These are phyloP conservation scores for Sarcomyxa edulis DNA, from an alignment of 768 basidiomycete genomes.

Conservation along the genomic window DNA sequence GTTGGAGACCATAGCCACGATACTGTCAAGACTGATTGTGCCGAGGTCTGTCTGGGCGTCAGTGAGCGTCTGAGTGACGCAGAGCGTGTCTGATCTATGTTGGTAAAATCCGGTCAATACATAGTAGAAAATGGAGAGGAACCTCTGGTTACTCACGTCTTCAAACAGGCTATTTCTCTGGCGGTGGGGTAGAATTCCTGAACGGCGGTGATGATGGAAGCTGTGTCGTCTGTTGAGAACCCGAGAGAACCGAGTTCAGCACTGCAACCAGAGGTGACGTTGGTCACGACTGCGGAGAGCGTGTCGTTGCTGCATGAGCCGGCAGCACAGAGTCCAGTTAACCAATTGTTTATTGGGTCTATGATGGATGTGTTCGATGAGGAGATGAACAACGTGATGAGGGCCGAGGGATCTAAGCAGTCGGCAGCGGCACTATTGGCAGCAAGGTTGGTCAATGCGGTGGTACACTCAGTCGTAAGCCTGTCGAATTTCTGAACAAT, in stretches of 20 bases:
- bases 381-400: conserved; percentile 34
- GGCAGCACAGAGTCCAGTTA: conserved; percentile 47
- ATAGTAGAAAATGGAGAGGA: too few relatives aligned
- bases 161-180: conserved; percentile 54
- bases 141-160: conserved; percentile 70
- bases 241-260: conserved; percentile 29
- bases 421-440: too few relatives aligned
- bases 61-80: conserved; percentile 52
- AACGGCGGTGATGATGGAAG: conserved; percentile 30
- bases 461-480: too few relatives aligned
- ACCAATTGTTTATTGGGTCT: conserved; percentile 53
- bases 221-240: conserved; percentile 15
- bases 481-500: too few relatives aligned
- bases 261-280: conserved; percentile 44
- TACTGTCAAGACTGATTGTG: conserved; percentile 25
- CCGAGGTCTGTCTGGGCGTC: conserved; percentile 39
- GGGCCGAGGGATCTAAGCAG: conserved; percentile 39
- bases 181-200: conserved; percentile 52
- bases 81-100: conserved; percentile 31
- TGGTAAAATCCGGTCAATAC: too few relatives aligned
- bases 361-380: conserved; percentile 34
- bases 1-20: conserved; percentile 18
- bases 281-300: conserved; percentile 47
- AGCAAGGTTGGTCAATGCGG: too few relatives aligned
- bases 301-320: conserved; percentile 55